Evolutionary conservation across 345 rosid genomes (phyloP), one percentile per base, ranked within the genome.

Genomic region (Dipteronia dyeriana): DNA sequence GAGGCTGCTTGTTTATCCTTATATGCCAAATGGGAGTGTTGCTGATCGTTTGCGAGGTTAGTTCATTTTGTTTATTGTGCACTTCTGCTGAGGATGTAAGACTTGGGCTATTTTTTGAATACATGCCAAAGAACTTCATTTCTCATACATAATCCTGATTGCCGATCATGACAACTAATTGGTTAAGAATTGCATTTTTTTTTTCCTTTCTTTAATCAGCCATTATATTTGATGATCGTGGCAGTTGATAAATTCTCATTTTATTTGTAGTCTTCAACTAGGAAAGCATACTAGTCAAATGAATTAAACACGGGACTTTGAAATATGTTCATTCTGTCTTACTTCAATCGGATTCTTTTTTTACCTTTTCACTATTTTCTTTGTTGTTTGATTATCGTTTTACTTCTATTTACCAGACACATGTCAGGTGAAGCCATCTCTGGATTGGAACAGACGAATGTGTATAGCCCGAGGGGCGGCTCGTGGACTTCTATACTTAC

Each of bases 1-100:
- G 83, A 89, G 97, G 75, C 66, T 96, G 91, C 97, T 96, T 1
- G 92, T 96, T 73, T 94, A 96, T 88, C 99, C 99, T 20, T 96
- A 88, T 61, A 96, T 96, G 97, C 97, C 94, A 61, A 94, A 96
- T 87, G 99, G 98, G 66, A 94, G 98, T 17, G 97, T 92, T 2
- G 98, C 97, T 53, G 99, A 96, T 71, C 90, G 99, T 39, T 76
- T 94, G 39, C 87, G 95, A 94, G 98, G 98, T 94, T 80, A 72
- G 78, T 78, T 78, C 70, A 31, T 49, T 34, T 34, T 54, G 0
- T 22, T 53, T 38, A 26, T 63, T 39, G 56, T 17, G 41, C 26
- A 43, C 16, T 31, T 29, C 29, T 49, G 23, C 25, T 60, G 45
- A 60, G 60, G 8, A 53, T 54, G 61, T 10, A 25, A 17, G 20